Percentiles rank a stretch among this genome's conserved stretches.
Evolutionary conservation across 2,329 filamentous ascomycete genomes (phyloP).

Genomic region (Calcarisporium arbuscula): DNA sequence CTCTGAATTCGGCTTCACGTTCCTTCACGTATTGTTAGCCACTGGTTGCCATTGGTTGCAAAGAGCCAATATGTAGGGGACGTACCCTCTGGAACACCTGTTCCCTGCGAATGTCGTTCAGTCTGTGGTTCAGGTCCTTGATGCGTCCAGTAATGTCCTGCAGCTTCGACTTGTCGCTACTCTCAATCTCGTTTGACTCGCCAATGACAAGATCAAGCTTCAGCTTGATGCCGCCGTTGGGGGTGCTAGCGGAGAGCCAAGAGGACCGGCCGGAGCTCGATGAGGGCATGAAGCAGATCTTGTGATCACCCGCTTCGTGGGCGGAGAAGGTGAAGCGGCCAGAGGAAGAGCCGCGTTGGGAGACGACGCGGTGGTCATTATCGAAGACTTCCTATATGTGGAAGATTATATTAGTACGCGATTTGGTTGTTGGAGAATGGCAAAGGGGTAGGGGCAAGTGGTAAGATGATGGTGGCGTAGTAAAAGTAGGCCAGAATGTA

Average conservation of each 20-base stretch:
- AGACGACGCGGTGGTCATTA: slow-evolving; percentile 93
- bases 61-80: slow-evolving; percentile 8
- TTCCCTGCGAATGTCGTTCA: slow-evolving; percentile 86
- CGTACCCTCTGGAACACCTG: slow-evolving; percentile 91
- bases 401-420: slow-evolving; percentile 7
- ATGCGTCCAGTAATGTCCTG: slow-evolving; percentile 83
- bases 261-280: slow-evolving; percentile 62
- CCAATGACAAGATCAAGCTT: slow-evolving; percentile 89
- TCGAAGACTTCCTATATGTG: slow-evolving; percentile 74
- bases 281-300: slow-evolving; percentile 85
- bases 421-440: background rate
- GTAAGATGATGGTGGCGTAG: slow-evolving; percentile 4
- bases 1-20: slow-evolving; percentile 94
- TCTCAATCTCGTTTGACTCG: slow-evolving; percentile 89
- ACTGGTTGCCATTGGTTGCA: background rate
- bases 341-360: slow-evolving; percentile 66
- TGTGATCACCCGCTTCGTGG: slow-evolving; percentile 90
- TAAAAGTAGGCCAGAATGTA: background rate
- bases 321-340: slow-evolving; percentile 95
- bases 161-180: slow-evolving; percentile 87
- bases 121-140: slow-evolving; percentile 77
- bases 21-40: slow-evolving; percentile 49
- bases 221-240: slow-evolving; percentile 74
- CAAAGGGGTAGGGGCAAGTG: background rate
- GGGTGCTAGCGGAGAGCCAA: slow-evolving; percentile 62